A percentile compares a stretch with the other conserved stretches of the same genome.
Conservation (phyloP, 306 rosid genomes). For the Fragaria nilgerrensis region DNA sequence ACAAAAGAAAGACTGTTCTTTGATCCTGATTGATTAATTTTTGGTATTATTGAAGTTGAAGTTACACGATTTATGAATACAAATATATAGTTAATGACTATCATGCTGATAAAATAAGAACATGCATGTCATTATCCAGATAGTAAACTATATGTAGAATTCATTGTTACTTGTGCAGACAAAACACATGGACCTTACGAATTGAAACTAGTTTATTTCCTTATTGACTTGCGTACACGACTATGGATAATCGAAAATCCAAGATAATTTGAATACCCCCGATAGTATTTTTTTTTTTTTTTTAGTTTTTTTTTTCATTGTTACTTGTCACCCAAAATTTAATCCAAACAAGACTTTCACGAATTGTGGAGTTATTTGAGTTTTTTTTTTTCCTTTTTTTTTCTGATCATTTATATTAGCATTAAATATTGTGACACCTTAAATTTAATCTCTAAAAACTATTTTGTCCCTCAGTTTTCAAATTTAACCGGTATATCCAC, state of each 20-base stretch:
- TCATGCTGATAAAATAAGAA: background rate
- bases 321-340: too few species aligned
- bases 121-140: background rate
- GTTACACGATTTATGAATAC: background rate
- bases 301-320: too few species aligned
- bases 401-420: too few species aligned
- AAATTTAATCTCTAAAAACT: too few species aligned
- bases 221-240: background rate
- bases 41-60: background rate
- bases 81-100: background rate
- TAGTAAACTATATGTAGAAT: background rate
- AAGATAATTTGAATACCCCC: background rate
- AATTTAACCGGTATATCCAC: too few species aligned
- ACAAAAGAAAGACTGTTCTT: background rate
- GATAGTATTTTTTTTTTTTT: too few species aligned
- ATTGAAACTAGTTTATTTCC: background rate
- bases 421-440: too few species aligned
- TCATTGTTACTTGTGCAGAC: background rate
- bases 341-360: too few species aligned
- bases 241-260: background rate
- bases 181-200: background rate
- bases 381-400: too few species aligned
- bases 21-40: background rate
- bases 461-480: too few species aligned
- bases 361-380: too few species aligned